These are phyloP conservation scores for Eucalyptus sideroxylon DNA, from an alignment of 345 rosid genomes.

Conservation along the genomic window DNA sequence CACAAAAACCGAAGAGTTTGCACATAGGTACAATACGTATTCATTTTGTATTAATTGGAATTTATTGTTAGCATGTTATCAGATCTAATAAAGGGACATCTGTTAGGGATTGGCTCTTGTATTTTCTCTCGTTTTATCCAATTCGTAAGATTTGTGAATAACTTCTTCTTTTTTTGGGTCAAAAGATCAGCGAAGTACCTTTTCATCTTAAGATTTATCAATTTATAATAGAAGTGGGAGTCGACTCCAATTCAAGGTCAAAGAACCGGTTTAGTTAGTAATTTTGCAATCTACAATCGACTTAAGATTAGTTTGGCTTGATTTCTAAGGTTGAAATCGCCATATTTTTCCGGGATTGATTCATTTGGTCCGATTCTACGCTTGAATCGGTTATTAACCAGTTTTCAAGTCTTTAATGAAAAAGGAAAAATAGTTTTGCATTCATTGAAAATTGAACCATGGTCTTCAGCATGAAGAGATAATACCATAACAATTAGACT, in stretches of 20 bases:
- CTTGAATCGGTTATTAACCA: neutral
- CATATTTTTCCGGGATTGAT: fast-evolving
- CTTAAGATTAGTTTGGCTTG: neutral
- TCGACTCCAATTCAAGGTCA: neutral
- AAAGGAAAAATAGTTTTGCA: neutral
- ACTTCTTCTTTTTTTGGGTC: neutral
- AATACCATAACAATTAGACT: neutral
- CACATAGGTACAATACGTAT: neutral
- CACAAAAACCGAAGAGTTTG: neutral
- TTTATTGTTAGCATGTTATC: neutral
- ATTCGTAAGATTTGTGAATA: neutral
- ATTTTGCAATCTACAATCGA: neutral
- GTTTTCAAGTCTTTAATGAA: neutral
- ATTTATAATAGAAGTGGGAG: neutral
- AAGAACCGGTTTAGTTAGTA: neutral
- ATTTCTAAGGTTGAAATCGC: neutral
- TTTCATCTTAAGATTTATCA: neutral
- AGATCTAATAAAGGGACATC: neutral
- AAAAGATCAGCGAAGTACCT: neutral
- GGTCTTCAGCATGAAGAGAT: neutral
- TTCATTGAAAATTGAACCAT: neutral
- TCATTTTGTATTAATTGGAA: neutral
- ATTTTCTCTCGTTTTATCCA: neutral
- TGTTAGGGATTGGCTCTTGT: neutral
- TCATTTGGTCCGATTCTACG: neutral